Conservation (phyloP, 2,329 filamentous ascomycete genomes). For the Penicillium hordei region DNA sequence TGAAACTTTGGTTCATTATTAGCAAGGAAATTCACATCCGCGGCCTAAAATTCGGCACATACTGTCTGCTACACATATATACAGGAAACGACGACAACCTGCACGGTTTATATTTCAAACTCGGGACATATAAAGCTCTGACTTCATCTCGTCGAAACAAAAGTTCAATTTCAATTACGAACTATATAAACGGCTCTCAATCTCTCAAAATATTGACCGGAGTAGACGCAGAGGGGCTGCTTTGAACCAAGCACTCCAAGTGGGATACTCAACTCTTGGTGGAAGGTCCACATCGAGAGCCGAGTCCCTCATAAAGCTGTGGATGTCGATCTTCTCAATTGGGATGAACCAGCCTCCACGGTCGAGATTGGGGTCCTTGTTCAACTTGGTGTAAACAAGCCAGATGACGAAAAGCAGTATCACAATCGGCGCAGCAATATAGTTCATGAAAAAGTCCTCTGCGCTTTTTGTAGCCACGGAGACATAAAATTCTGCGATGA, state of each 20-base stretch:
- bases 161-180: neutral
- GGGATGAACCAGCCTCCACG: slow-evolving; percentile 21
- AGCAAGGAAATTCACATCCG: no score
- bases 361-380: slow-evolving; percentile 23
- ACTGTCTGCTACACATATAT: no score
- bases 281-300: slow-evolving; percentile 24
- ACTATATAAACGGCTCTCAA: no score
- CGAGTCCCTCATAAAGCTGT: slow-evolving; percentile 21
- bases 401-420: slow-evolving; percentile 43
- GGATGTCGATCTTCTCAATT: slow-evolving; percentile 23
- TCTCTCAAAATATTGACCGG: slow-evolving; percentile 16
- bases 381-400: slow-evolving; percentile 16
- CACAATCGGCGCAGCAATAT: slow-evolving; percentile 40
- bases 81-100: neutral
- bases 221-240: slow-evolving; percentile 21
- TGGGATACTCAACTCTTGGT: slow-evolving; percentile 23
- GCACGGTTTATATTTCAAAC: no score
- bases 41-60: no score
- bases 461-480: slow-evolving; percentile 35
- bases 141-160: neutral
- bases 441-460: slow-evolving; percentile 48
- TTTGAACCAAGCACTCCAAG: slow-evolving; percentile 24
- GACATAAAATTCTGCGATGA: slow-evolving; percentile 50
- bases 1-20: no score
- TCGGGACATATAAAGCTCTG: no score